A percentile compares a stretch with the other conserved stretches of the same genome.
These are phyloP conservation scores for Aspergillus taichungensis DNA, from an alignment of 495 filamentous ascomycete genomes.

Conservation along the genomic window DNA sequence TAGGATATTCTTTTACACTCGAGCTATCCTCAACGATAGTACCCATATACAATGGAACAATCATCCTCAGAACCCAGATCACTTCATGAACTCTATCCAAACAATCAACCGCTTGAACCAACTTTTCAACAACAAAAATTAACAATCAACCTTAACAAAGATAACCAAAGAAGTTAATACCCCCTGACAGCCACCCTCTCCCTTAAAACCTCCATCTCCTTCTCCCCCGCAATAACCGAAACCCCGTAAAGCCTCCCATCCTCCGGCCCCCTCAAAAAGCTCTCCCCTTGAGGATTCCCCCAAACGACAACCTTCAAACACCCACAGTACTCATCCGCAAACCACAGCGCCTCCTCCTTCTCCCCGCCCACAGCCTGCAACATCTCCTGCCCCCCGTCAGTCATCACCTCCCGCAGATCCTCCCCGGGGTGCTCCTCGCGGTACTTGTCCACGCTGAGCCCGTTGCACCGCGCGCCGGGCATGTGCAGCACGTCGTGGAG, in stretches of 20 bases:
- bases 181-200: too few relatives aligned
- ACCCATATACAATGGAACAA: too few relatives aligned
- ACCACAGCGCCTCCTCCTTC: slow-evolving; percentile 12
- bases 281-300: slow-evolving; percentile 13
- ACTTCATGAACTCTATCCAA: too few relatives aligned
- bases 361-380: neutral
- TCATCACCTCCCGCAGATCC: neutral
- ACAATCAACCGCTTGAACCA: too few relatives aligned
- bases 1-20: too few relatives aligned
- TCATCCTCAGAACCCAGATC: too few relatives aligned
- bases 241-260: neutral
- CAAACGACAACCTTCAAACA: slow-evolving; percentile 11
- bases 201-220: too few relatives aligned
- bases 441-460: slow-evolving; percentile 10
- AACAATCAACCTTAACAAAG: too few relatives aligned
- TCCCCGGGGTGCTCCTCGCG: neutral
- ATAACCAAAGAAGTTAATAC: too few relatives aligned
- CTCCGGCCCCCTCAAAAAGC: slow-evolving; percentile 3
- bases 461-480: slow-evolving; percentile 18
- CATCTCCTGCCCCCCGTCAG: slow-evolving; percentile 1
- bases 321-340: slow-evolving; percentile 7
- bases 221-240: too few relatives aligned
- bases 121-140: too few relatives aligned
- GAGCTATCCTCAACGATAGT: too few relatives aligned
- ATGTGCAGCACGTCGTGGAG: slow-evolving; percentile 18